Conservation (phyloP, 2,329 filamentous ascomycete genomes). For the Exophiala sp. region DNA sequence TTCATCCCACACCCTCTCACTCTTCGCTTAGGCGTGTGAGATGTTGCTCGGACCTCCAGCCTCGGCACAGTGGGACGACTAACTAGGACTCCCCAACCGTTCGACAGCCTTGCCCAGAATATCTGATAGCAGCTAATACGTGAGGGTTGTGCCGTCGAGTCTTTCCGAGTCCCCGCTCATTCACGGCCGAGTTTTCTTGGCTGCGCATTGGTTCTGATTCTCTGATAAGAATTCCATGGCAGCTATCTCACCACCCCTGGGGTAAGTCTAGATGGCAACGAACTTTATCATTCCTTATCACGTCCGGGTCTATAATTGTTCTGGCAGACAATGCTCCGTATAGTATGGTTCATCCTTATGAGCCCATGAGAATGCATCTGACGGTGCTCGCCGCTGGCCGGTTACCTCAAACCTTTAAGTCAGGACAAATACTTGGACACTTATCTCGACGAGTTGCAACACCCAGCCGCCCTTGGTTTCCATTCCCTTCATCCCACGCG, state of each 20-base stretch:
- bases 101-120: not conserved
- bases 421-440: not conserved
- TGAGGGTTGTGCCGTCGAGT: not conserved
- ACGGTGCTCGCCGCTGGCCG: not conserved
- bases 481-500: not conserved
- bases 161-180: not conserved
- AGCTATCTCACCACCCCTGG: not conserved
- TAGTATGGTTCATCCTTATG: not conserved
- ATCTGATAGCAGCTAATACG: not conserved
- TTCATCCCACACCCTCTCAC: not conserved
- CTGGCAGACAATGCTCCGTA: not conserved
- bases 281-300: constrained; percentile 2
- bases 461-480: not conserved
- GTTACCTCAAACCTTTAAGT: not conserved
- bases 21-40: not conserved
- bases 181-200: constrained; percentile 2
- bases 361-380: not conserved
- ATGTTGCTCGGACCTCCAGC: too few species aligned
- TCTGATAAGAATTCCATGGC: not conserved
- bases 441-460: not conserved
- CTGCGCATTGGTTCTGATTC: not conserved
- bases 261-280: not conserved
- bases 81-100: not conserved
- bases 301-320: not conserved
- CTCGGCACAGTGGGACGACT: too few species aligned